Evolutionary conservation across 2,329 filamentous ascomycete species (phyloP), one percentile per base, ranked within the genome.

Genomic region (Exophiala oligosperma): DNA sequence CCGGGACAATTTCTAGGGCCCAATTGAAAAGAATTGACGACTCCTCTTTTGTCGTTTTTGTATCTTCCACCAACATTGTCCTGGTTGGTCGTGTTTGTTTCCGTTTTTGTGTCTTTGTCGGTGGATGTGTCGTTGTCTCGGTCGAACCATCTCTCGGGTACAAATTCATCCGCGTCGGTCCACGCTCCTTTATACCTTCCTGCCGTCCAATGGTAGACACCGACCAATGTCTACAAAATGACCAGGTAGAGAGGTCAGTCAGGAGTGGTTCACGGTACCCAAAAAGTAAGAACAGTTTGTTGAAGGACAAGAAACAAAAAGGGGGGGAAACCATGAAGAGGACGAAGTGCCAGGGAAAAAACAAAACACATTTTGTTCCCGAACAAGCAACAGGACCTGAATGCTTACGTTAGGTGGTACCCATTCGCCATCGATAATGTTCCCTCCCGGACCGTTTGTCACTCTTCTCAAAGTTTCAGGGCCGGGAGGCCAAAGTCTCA

Each of bases 1-100:
- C 41, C 29, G n/a, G 70, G 63, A 52, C 74, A 77, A 17, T 63
- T 65, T 21, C 73, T 62, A 1, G 71, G 68, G 0, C 74, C 74
- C 0, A 70, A 56, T 5, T 67, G 69, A 49, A 76, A 76, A 1
- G 74, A 69, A 3, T 67, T 68, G 29, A 68, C 48, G 3, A 64
- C 68, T 29, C 66, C 65, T 38, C 61, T 67, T 11, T 62, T 66
- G 49, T 70, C 68, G 5, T 59, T 51, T 3, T 51, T 59, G 2
- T 67, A 70, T 28, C 60, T 51, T 29, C 54, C 61, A 44, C 43
- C 38, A 6, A 21, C 43, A n/a, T 26, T 23, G 11, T 52, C 37
- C 26, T 28, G 26, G 4, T 32, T 11, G 5, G 14, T 23, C 43
- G 29, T 26, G 17, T 17, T 17, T 17, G 17, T 17, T 17, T 17